phyloP scores from a whole-genome alignment of 257 asterid species.

The Primulina huaijiensis region DNA sequence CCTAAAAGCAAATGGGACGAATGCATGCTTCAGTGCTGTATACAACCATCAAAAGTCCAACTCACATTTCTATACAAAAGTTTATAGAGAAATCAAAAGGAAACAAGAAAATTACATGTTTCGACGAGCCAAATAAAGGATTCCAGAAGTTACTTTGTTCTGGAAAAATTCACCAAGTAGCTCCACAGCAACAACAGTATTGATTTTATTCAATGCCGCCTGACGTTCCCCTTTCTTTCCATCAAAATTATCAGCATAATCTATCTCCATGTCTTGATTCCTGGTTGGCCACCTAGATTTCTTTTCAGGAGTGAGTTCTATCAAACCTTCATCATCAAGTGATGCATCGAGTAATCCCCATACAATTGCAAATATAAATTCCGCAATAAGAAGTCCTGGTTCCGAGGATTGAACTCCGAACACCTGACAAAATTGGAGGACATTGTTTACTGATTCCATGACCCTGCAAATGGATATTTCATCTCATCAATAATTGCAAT shows the following conservation, averaged over 20 bases:
- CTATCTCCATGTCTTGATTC: constrained; percentile 76
- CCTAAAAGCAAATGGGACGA: constrained; percentile 47
- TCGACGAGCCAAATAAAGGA: constrained; percentile 74
- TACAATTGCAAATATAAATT: constrained; percentile 58
- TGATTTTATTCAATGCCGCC: constrained; percentile 59
- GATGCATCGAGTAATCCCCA: constrained; percentile 94
- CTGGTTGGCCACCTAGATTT: constrained; percentile 72
- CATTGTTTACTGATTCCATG: constrained; percentile 72
- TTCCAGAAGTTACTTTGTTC: constrained; percentile 61
- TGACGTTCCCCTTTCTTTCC: constrained; percentile 59
- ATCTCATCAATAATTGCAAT: constrained; percentile 22
- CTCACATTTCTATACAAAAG: constrained; percentile 14
- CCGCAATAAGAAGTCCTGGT: constrained; percentile 70
- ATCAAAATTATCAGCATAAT: constrained; percentile 52
- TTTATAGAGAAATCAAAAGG: constrained; percentile 19
- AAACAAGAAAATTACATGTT: constrained; percentile 69
- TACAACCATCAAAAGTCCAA: constrained; percentile 16
- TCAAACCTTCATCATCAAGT: constrained; percentile 82
- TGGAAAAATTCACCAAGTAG: constrained; percentile 73
- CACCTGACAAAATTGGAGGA: constrained; percentile 55
- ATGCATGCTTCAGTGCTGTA: constrained; percentile 29
- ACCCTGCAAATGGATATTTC: constrained; percentile 60
- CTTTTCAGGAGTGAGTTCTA: constrained; percentile 73
- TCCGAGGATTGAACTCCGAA: constrained; percentile 68
- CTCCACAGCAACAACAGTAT: constrained; percentile 77